Base-by-base conservation (phyloP, 352 stramenopile genomes). In the Phytopythium mirpurense region DNA sequence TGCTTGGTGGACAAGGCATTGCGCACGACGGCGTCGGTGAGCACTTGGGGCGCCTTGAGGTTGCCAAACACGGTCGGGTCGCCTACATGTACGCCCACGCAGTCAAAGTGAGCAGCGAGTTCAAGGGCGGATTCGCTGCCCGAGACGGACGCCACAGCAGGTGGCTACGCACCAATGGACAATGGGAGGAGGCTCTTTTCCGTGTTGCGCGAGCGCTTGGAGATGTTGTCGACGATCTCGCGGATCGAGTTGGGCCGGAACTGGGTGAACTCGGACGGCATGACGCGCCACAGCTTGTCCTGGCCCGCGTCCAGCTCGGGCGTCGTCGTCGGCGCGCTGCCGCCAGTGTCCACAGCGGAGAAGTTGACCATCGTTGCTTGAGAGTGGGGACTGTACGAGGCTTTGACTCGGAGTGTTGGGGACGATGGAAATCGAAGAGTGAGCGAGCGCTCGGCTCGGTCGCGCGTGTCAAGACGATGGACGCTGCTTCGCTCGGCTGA, bases 121-220 rank as follows among this genome's bases (percentile, higher is more conserved):
- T 86, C 79, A 86, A 98, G 98, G 14, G 86, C 80, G 60, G 98
- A 99, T 92, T 98, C 98, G 34, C 95, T 91, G 14, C 96, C 96
- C 27, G 6, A 47, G 37, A 24, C 18, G 31, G 8, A 46, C 15
- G 47, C 48, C 98, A 21, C 26, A 2, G 5, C 5, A 10, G 29
- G 26, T 59, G 16, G 26, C 18, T 36, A 76, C 83, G 14, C 56
- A 87, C 75, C 92, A 43, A 98, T 78, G 43, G 90, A 97, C 27
- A 98, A 79, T 35, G 89, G 93, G 56, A 98, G 97, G 50, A 96
- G 74, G 43, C 83, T 63, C 67, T 98, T 98, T 34, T 85, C 75
- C 50, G 90, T 72, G 47, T 86, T 87, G 49, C 84, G 61, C 14
- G 82, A 83, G 36, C 89, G 93, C 70, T 97, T 90, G 69, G 81